Conservation (phyloP, 2,329 filamentous ascomycete genomes). For the Amauroascus niger region DNA sequence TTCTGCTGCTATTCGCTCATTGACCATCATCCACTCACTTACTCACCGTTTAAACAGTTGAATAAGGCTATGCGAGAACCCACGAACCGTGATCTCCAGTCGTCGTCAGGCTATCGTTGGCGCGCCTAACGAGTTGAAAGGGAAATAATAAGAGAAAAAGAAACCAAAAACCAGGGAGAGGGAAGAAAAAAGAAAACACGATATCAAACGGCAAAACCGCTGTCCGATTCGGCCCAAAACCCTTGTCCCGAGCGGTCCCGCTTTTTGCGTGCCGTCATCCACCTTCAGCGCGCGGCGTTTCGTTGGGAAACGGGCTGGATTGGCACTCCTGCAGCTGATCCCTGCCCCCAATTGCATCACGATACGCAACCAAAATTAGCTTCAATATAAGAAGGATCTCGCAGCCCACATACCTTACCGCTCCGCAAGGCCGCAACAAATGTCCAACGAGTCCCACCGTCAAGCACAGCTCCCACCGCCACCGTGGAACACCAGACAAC, state of each 20-base stretch:
- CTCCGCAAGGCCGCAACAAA: constrained; percentile 24
- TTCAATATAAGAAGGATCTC: constrained; percentile 9
- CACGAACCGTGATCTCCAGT: constrained; percentile 11
- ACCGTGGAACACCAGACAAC: constrained; percentile 34
- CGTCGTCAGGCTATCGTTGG: constrained; percentile 11
- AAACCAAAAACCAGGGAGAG: background rate
- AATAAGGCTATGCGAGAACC: constrained; percentile 15
- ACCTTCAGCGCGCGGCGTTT: background rate
- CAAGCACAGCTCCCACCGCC: constrained; percentile 35
- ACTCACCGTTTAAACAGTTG: background rate
- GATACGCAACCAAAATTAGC: constrained; percentile 4
- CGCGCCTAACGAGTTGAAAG: constrained; percentile 3
- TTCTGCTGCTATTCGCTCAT: too few relatives aligned
- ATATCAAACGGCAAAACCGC: background rate
- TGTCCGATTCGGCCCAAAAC: constrained; percentile 4
- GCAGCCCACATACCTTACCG: constrained; percentile 13
- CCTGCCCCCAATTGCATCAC: constrained; percentile 12
- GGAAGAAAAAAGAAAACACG: background rate
- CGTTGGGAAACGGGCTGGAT: constrained; percentile 10
- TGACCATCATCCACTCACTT: background rate
- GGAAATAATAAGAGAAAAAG: background rate
- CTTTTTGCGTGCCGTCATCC: constrained; percentile 10
- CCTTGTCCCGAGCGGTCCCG: constrained; percentile 15
- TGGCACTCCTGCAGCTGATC: constrained; percentile 12
- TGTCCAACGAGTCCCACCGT: constrained; percentile 38